These are phyloP conservation scores for Neurospora sp. DNA, from an alignment of 495 filamentous ascomycete genomes.

Conservation along the genomic window DNA sequence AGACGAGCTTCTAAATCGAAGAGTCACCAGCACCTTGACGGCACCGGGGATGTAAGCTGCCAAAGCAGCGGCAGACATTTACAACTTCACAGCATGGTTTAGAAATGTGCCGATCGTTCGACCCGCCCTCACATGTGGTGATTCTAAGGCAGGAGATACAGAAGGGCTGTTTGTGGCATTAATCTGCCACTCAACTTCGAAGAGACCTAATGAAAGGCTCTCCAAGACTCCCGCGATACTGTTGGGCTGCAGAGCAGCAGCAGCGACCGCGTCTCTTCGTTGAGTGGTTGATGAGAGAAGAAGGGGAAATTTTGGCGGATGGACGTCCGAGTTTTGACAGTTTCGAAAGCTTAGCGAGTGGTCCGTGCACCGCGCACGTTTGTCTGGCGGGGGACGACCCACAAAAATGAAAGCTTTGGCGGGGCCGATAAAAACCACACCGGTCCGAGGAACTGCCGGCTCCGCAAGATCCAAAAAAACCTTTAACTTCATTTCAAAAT, in stretches of 20 bases:
- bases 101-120: constrained; percentile 47
- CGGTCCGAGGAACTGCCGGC: constrained; percentile 15
- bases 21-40: neutral
- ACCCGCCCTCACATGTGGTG: constrained; percentile 69
- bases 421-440: neutral
- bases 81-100: neutral
- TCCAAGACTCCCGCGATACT: constrained; percentile 30
- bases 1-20: neutral
- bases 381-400: neutral
- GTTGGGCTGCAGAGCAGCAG: constrained; percentile 24
- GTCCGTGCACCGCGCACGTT: constrained; percentile 7
- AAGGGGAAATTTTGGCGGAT: constrained; percentile 14
- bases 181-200: constrained; percentile 57
- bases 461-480: constrained; percentile 5
- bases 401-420: neutral
- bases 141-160: constrained; percentile 96
- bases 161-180: constrained; percentile 48
- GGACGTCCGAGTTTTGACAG: neutral
- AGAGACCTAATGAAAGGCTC: constrained; percentile 64
- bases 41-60: neutral
- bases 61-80: neutral
- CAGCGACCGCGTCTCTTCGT: constrained; percentile 29
- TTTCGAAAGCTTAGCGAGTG: neutral
- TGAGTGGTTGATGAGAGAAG: constrained; percentile 42
- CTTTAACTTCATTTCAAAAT: constrained; percentile 24